Conservation (phyloP, 164 flowering plant species). For the Vitis rupestris region DNA sequence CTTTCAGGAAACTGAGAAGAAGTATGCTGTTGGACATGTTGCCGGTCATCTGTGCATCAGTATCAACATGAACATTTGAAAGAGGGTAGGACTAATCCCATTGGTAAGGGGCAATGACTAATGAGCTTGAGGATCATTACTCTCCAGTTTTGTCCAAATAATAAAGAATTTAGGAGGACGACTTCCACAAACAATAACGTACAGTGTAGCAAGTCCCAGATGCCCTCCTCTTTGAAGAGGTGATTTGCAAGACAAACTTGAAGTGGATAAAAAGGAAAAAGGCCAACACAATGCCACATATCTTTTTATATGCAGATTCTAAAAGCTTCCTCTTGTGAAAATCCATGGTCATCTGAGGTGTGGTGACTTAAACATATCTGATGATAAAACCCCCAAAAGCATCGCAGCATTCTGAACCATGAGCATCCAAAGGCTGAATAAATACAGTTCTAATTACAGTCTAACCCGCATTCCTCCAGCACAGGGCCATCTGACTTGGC, state of each 20-base stretch:
- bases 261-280: neutral
- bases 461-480: slow-evolving; percentile 57
- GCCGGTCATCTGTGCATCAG: neutral
- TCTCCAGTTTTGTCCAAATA: neutral
- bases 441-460: slow-evolving; percentile 35
- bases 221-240: neutral
- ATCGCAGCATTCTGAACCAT: no score
- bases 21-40: neutral
- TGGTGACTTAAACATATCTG: neutral
- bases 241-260: neutral
- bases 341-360: neutral
- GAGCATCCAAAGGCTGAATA: no score
- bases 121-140: neutral
- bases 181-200: neutral
- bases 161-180: neutral
- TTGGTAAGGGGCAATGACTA: neutral
- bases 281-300: neutral
- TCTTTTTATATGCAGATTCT: neutral
- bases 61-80: neutral
- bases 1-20: neutral
- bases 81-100: neutral
- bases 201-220: neutral
- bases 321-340: neutral
- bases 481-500: slow-evolving; percentile 46
- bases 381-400: neutral